These are phyloP conservation scores for Dioszegia hungarica DNA, from an alignment of 768 basidiomycete species.

Conservation along the genomic window DNA sequence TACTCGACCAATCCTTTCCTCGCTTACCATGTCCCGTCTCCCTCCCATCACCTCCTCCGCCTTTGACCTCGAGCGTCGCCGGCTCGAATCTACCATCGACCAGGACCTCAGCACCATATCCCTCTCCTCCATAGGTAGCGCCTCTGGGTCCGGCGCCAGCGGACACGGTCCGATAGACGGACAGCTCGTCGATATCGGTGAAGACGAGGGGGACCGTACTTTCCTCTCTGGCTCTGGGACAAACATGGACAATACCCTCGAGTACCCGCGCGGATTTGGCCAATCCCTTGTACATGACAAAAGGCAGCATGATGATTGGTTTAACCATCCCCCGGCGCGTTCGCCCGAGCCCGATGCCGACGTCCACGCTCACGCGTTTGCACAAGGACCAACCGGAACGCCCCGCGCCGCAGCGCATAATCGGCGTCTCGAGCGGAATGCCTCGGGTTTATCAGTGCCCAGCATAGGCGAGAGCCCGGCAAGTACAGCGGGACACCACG, in stretches of 20 bases:
- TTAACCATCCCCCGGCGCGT: not conserved
- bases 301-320: constrained; percentile 4
- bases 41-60: constrained; percentile 32
- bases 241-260: not conserved
- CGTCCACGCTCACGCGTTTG: no score
- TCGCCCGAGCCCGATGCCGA: not conserved
- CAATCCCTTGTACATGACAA: constrained; percentile 6
- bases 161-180: not conserved
- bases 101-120: constrained; percentile 28
- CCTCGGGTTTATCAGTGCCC: constrained; percentile 3
- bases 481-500: constrained; percentile 84
- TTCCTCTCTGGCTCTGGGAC: not conserved
- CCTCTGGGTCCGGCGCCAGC: not conserved
- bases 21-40: not conserved
- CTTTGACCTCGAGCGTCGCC: constrained; percentile 34
- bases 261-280: constrained; percentile 19
- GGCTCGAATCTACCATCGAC: constrained; percentile 40
- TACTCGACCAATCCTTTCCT: no score
- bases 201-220: not conserved
- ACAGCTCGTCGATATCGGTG: not conserved
- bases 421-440: not conserved
- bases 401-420: constrained; percentile 19
- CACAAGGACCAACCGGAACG: constrained; percentile 28
- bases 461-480: constrained; percentile 48
- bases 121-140: constrained; percentile 14